Base-by-base conservation (phyloP, 352 stramenopile genomes). In the Globisporangium heterothallicum region DNA sequence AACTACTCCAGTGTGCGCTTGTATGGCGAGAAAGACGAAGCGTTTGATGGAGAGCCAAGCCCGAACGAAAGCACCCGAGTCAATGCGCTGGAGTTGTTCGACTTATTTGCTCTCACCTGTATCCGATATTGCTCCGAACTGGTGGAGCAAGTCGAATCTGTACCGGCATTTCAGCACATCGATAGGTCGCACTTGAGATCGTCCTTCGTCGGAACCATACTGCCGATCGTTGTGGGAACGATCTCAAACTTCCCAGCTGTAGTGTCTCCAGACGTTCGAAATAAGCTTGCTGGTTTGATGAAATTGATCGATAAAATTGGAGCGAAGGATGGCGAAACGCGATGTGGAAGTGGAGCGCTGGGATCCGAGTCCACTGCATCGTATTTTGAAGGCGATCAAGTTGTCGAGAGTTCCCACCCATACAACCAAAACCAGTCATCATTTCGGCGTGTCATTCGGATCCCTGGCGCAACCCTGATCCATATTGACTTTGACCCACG, bases 401-500 rank as follows among this genome's bases (percentile, higher is more conserved):
- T 83, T 12, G 64, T 89, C 14, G 78, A 92, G 56, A 86, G 69
- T 26, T 38, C 65, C 2, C 80, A 92, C 56, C 80, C 80, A 25
- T 92, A 89, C 62, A 81, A 57, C 29, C 63, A 77, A 41, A 71
- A 53, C 10, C 74, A 88, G 44, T 66, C 76, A 32, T 64, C 77
- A 14, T 74, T 87, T 56, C 72, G 76, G 5, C 77, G 79, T 40
- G 68, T 84, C 19, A 58, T 89, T 21, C 64, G 63, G 10, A 72
- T 87, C 47, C 63, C 75, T 50, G 74, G 72, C 19, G 78, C 80
- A 2, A 74, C 49, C 6, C 59, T 71, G 13, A 44, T 92, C 7
- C 74, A 83, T 26, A 84, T 88, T 34, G 66, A 84, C 21, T 92
- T 92, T 56, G 80, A 92, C 18, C 62, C 65, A 35, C 70, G 68